phyloP scores from a whole-genome alignment of 495 filamentous ascomycete genomes.

The Penicillium canescens region DNA sequence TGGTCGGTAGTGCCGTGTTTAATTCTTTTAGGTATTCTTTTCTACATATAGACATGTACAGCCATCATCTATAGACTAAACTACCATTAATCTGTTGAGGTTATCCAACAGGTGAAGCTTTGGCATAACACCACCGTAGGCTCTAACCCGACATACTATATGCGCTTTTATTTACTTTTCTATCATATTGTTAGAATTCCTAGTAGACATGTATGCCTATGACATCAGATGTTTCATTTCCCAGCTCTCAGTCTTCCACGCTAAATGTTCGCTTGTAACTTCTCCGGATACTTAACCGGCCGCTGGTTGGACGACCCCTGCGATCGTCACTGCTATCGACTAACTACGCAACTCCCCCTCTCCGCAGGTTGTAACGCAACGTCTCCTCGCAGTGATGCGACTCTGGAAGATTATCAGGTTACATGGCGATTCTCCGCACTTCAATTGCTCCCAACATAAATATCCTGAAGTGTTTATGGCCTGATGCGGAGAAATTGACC shows the following conservation, averaged over 20 bases:
- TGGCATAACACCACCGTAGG: background rate
- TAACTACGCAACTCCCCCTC: slow-evolving; percentile 5
- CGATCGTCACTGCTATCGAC: slow-evolving; percentile 12
- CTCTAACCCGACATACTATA: background rate
- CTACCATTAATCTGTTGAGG: too few species aligned
- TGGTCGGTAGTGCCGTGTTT: slow-evolving; percentile 34
- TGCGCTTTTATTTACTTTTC: too few species aligned
- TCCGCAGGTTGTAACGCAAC: slow-evolving; percentile 8
- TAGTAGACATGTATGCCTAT: too few species aligned
- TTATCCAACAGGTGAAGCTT: background rate
- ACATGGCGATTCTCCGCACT: slow-evolving; percentile 13
- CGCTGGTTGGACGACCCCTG: slow-evolving; percentile 11
- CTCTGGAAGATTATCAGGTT: slow-evolving; percentile 8
- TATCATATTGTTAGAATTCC: too few species aligned
- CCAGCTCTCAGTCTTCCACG: background rate
- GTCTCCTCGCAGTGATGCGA: slow-evolving; percentile 14
- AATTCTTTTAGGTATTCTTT: background rate
- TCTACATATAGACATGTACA: background rate
- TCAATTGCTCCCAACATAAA: background rate
- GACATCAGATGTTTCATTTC: background rate
- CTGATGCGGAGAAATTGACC: background rate
- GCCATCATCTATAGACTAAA: too few species aligned
- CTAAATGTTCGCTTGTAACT: background rate
- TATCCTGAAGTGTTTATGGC: background rate
- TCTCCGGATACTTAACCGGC: slow-evolving; percentile 5